A percentile compares a stretch with the other conserved stretches of the same genome.
Conservation (phyloP, 805 yeast genomes). For the Candida silvatica region DNA sequence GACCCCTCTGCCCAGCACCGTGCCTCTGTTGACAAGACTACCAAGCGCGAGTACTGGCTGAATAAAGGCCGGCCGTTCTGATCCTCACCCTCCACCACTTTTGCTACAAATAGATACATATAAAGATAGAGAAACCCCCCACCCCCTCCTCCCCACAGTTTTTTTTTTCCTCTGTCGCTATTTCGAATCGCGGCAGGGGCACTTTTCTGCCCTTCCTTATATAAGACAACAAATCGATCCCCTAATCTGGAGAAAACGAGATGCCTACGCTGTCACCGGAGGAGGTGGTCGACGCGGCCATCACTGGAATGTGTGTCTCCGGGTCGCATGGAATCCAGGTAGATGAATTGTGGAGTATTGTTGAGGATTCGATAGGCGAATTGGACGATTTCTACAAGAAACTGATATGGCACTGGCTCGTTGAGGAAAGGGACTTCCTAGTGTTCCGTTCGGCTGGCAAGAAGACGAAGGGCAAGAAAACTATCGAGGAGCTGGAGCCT, state of each 20-base stretch:
- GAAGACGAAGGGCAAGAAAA: slow-evolving; percentile 3
- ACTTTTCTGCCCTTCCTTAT: not conserved
- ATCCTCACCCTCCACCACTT: too few species aligned
- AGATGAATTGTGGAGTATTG: slow-evolving; percentile 25
- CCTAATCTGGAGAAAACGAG: too few species aligned
- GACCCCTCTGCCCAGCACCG: slow-evolving; percentile 1
- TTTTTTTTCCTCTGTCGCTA: not conserved
- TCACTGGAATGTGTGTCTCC: slow-evolving; percentile 28
- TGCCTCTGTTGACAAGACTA: slow-evolving; percentile 6
- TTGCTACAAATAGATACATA: too few species aligned
- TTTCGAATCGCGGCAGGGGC: not conserved
- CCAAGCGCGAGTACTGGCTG: slow-evolving; percentile 29
- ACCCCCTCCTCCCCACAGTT: not conserved
- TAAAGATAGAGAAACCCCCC: not conserved
- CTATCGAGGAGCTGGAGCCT: slow-evolving; percentile 4
- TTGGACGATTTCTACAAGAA: slow-evolving; percentile 25
- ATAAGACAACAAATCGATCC: not conserved
- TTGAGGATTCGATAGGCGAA: slow-evolving; percentile 7
- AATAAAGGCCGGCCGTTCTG: slow-evolving; percentile 23
- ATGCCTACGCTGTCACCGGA: slow-evolving; percentile 22
- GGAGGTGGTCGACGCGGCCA: slow-evolving; percentile 21
- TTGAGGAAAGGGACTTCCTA: slow-evolving; percentile 18
- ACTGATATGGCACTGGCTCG: slow-evolving; percentile 30
- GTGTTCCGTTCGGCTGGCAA: slow-evolving; percentile 6
- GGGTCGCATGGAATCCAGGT: slow-evolving; percentile 25